Percentiles rank a stretch among this genome's conserved stretches.
Conservation (phyloP, 306 rosid genomes). For the Hippophae rhamnoides region DNA sequence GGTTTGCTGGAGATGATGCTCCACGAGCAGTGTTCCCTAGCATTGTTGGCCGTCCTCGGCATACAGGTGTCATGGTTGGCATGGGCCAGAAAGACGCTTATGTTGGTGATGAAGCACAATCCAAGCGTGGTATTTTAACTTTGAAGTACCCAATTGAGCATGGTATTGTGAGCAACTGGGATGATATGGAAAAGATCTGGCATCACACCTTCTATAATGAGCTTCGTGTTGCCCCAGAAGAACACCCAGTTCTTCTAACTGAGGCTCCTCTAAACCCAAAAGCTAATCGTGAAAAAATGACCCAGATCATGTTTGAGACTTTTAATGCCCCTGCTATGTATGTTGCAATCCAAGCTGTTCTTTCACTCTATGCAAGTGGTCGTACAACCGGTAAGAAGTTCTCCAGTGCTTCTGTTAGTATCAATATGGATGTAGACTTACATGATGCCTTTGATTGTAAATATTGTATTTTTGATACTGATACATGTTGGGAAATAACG, state of each 20-base stretch:
- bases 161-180: constrained; percentile 99
- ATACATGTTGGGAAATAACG: too few relatives aligned
- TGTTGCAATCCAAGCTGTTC: constrained; percentile 99
- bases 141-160: constrained; percentile 95
- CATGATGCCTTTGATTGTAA: too few relatives aligned
- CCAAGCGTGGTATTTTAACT: constrained; percentile 92
- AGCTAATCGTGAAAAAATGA: constrained; percentile 98
- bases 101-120: constrained; percentile 99
- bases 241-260: constrained; percentile 93
- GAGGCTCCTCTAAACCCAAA: constrained; percentile 99
- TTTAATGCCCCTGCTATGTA: constrained; percentile 98
- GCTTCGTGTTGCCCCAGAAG: constrained; percentile 99
- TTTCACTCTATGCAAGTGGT: constrained; percentile 95
- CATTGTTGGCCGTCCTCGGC: constrained; percentile 98
- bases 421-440: too few relatives aligned
- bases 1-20: constrained; percentile 99
- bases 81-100: constrained; percentile 99
- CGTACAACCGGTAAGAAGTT: constrained; percentile 85
- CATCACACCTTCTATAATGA: constrained; percentile 97
- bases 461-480: too few relatives aligned
- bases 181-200: constrained; percentile 99
- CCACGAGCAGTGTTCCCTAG: constrained; percentile 99
- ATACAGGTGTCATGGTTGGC: constrained; percentile 99
- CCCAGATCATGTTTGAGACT: constrained; percentile 99
- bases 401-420: too few relatives aligned